Evolutionary conservation across 2,329 filamentous ascomycete genomes (phyloP), one percentile per base, ranked within the genome.

Genomic region (Monosporascus sp.): DNA sequence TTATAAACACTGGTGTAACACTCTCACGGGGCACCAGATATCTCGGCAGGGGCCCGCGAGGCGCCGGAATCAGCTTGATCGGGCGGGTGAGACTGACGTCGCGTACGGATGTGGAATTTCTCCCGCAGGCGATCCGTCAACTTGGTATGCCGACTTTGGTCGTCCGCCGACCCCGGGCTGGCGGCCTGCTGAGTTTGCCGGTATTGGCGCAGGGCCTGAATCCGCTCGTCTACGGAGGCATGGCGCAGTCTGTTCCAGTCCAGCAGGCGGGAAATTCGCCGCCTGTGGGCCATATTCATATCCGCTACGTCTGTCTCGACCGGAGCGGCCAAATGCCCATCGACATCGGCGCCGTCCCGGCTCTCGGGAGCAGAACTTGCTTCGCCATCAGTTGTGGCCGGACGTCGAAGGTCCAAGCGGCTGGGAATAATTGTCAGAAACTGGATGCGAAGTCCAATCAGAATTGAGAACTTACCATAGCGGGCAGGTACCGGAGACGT

Each of bases 401-500:
- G 73, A 17, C 75, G 77, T 24, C 74, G 74, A 18, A 83, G 74
- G 61, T 83, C 80, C 51, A 82, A 74, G 50, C 80, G 81, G 57
- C 80, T 83, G 53, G 17, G 49, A 18, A 24, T 8, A 9, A 17
- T 45, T 27, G 5, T 56, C 60, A 62, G 59, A 27, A 18, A 46
- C 49, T 18, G 7, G 15, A 45, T 36, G 46, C 20, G 48, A 45
- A n/a, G 14, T 35, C 41, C 36, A 48, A 31, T 17, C 11, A 20
- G 39, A 8, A 41, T 50, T 38, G 37, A n/a, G 22, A 22, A 73
- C 81, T 74, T 74, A 87, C 85, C 85, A 88, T 54, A 88, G 67
- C 18, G 85, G 85, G 67, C 85, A 88, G 31, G 85, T 88, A 54
- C 85, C 85, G 11, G 84, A 86, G 11, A 88, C 80, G 53, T 88